Evolutionary conservation across 176 grass and related monocot genomes (phyloP).

Genomic region (Stipa capillata): DNA sequence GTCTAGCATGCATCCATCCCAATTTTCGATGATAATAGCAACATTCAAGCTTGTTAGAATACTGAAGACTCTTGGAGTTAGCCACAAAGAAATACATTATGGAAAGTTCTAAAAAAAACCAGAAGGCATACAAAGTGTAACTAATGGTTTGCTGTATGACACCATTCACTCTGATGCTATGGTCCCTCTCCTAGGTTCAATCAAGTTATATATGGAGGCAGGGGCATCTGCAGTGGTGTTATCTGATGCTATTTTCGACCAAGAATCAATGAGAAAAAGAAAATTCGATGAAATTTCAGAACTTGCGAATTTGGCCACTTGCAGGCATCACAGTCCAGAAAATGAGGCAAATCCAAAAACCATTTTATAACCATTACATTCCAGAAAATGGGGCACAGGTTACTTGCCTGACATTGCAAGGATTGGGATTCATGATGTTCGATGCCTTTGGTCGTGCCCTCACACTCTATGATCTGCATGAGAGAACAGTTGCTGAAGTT

Average conservation of each 20-base stretch:
- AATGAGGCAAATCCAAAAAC: constrained; percentile 10
- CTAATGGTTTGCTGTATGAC: neutral
- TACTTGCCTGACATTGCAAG: neutral
- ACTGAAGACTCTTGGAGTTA: neutral
- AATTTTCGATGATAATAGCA: neutral
- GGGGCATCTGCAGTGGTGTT: constrained; percentile 72
- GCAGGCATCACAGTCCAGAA: constrained; percentile 25
- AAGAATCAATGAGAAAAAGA: constrained; percentile 46
- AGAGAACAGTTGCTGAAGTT: neutral
- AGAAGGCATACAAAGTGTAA: neutral
- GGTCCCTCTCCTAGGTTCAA: constrained; percentile 38
- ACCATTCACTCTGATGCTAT: neutral
- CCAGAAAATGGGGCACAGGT: neutral
- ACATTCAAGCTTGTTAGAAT: neutral
- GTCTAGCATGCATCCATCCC: neutral
- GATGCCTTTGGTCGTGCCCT: neutral
- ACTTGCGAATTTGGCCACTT: constrained; percentile 50
- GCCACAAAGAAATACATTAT: neutral
- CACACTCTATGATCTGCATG: neutral
- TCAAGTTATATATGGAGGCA: constrained; percentile 48
- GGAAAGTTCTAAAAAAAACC: neutral
- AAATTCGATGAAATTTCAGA: constrained; percentile 52
- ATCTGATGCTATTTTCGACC: constrained; percentile 85
- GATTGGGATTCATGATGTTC: neutral
- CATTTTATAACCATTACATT: neutral